These are phyloP conservation scores for Friedmanniomyces simplex DNA, from an alignment of 495 filamentous ascomycete species.

Conservation along the genomic window DNA sequence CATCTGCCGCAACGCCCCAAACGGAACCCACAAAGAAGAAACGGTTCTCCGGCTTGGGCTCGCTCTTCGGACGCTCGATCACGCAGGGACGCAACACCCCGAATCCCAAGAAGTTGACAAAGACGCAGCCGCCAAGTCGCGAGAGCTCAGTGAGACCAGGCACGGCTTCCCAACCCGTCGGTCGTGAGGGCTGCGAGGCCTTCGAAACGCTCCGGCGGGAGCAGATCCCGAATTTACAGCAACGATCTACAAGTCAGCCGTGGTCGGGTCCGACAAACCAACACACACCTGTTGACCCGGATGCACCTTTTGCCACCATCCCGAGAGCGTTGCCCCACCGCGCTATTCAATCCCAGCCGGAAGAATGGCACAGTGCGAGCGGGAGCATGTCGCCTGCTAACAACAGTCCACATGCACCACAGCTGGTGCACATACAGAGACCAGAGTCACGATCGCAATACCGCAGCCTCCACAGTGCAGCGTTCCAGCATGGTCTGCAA, in stretches of 20 bases:
- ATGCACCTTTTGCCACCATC: not conserved
- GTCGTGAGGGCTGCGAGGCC: not conserved
- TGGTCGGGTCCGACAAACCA: not conserved
- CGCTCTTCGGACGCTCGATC: conserved; percentile 24
- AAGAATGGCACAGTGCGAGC: not conserved
- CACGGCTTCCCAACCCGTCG: not conserved
- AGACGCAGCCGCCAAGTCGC: conserved; percentile 2
- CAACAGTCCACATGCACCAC: not conserved
- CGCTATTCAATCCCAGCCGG: not conserved
- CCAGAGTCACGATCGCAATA: not conserved
- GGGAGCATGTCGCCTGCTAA: not conserved
- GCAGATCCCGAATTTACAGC: not conserved
- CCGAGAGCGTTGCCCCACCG: not conserved
- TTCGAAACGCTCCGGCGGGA: conserved; percentile 6
- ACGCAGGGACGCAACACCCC: conserved; percentile 7
- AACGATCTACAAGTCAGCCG: not conserved
- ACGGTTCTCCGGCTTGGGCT: conserved; percentile 37
- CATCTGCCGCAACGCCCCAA: not conserved
- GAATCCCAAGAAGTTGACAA: conserved; percentile 18
- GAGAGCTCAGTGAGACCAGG: not conserved
- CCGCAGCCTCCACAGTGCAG: conserved; percentile 7
- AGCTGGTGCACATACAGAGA: not conserved
- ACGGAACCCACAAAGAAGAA: conserved; percentile 35
- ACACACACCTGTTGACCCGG: not conserved
- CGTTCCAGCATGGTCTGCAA: not conserved